Evolutionary conservation across 192 early-diverging fungal genomes (phyloP), one percentile per base, ranked within the genome.

Genomic region (Coemansia sp.): DNA sequence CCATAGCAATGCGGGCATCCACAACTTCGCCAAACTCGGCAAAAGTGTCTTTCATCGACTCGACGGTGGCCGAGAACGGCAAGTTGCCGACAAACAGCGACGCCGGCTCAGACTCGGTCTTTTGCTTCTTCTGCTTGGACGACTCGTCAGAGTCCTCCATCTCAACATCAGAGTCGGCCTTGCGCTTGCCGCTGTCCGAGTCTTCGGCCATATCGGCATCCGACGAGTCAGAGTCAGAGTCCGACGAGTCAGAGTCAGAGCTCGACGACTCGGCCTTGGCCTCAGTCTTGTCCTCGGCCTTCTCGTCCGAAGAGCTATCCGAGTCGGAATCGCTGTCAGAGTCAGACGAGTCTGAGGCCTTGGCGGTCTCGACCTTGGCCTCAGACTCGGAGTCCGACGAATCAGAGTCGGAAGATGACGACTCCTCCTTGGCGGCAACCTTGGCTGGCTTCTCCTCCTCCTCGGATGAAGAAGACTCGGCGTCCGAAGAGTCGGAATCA

Each of bases 71-170:
- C 23, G 92, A 85, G 82, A 89, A 97, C 15, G 93, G 83, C 38
- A 99, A 82, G 88, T 98, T 98, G 60, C 90, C 96, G 49, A 98
- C 76, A 78, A 90, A 94, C 23, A 90, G 85, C 5, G 91, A 92
- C 22, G 14, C 35, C 1, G 59, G 54, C 70, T 43, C 63, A 6
- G 64, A 73, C 2, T 79, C 83, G 64, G 75, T 79, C 79, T 89
- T 85, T 52, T 51, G 71, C 66, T 86, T 88, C 74, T 89, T 84
- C 48, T 73, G 70, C 54, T 11, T 32, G 25, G 54, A 17, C 7
- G 54, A 23, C 54, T 17, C 27, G 27, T 63, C 57, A 12, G 56
- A 29, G 37, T 57, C 78, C 50, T 60, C 71, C 52, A 62, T 69
- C 61, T 86, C 73, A 27, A 75, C 79, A 39, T 64, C 62, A 56